These are phyloP conservation scores for Paecilomyces sp. DNA, from an alignment of 2,329 filamentous ascomycete genomes.

Conservation along the genomic window DNA sequence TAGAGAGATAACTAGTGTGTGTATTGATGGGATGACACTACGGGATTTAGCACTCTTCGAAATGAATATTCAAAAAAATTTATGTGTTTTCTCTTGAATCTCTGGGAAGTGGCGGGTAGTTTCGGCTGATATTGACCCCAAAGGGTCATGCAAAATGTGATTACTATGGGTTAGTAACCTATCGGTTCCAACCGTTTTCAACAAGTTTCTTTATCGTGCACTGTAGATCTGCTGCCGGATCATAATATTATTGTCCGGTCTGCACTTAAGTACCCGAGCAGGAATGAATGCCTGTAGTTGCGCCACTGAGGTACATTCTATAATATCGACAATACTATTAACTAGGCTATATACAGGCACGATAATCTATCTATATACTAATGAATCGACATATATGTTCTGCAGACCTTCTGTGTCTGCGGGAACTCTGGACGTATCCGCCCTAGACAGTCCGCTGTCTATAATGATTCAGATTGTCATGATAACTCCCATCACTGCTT, in stretches of 20 bases:
- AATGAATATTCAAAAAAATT: neutral
- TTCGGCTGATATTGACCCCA: neutral
- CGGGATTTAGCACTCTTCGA: neutral
- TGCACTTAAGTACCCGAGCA: too few species aligned
- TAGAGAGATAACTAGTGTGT: neutral
- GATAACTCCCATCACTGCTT: neutral
- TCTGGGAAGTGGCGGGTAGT: neutral
- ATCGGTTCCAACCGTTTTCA: neutral
- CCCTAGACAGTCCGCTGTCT: neutral
- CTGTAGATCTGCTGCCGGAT: too few species aligned
- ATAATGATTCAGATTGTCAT: neutral
- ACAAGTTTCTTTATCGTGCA: too few species aligned
- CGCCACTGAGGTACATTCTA: neutral
- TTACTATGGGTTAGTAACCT: neutral
- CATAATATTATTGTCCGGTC: too few species aligned
- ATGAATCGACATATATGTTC: neutral
- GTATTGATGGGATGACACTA: neutral
- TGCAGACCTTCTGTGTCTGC: neutral
- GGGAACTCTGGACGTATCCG: neutral
- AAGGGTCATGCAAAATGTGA: neutral
- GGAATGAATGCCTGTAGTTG: neutral
- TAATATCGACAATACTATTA: neutral
- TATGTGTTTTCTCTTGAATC: neutral
- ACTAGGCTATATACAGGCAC: neutral
- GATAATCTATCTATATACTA: neutral